Conservation (phyloP, 805 yeast genomes). For the Zygosaccharomyces bailii region DNA sequence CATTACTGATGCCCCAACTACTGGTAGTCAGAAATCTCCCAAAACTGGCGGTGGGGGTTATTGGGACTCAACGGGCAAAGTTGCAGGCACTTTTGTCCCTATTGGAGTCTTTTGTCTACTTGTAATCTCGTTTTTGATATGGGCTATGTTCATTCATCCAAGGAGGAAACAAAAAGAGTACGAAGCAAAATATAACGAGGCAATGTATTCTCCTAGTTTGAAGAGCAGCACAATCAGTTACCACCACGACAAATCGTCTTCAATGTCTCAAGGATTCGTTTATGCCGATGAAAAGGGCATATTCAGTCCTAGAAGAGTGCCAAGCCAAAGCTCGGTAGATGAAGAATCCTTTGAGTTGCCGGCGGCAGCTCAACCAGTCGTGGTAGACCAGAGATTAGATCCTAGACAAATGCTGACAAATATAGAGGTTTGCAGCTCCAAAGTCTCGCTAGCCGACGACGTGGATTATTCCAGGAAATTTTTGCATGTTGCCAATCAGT, state of each 20-base stretch:
- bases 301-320: constrained; percentile 10
- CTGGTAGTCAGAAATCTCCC: constrained; percentile 5
- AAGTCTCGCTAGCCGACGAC: constrained; percentile 44
- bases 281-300: constrained; percentile 28
- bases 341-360: constrained; percentile 21
- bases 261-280: constrained; percentile 20
- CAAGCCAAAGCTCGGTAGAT: constrained; percentile 6
- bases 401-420: constrained; percentile 20
- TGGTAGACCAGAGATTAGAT: constrained; percentile 43
- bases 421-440: constrained; percentile 13
- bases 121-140: constrained; percentile 41
- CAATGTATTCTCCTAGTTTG: constrained; percentile 18
- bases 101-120: constrained; percentile 63
- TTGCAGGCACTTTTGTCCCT: constrained; percentile 79
- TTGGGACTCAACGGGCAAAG: constrained; percentile 68
- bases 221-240: constrained; percentile 15
- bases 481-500: constrained; percentile 41
- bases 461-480: constrained; percentile 48
- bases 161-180: constrained; percentile 21
- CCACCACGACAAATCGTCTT: constrained; percentile 14
- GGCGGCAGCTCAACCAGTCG: constrained; percentile 26
- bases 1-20: constrained; percentile 4
- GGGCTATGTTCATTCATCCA: constrained; percentile 21
- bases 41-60: constrained; percentile 40
- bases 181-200: constrained; percentile 27